phyloP scores from a whole-genome alignment of 352 stramenopile genomes.

The Phytophthora fragariae region DNA sequence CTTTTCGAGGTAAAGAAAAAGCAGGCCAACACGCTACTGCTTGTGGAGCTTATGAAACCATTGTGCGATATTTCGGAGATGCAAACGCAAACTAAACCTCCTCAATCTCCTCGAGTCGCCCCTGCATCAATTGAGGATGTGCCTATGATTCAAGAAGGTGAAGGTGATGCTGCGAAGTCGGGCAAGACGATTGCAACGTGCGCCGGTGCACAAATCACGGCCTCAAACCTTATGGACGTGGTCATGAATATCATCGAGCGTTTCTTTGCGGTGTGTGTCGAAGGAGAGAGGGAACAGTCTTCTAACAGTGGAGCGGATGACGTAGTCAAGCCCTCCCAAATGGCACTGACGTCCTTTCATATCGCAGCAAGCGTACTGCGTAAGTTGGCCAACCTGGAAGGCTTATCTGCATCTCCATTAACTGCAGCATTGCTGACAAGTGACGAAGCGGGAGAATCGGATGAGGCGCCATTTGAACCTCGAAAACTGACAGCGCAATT shows the following conservation, averaged over 20 bases:
- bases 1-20: conserved; percentile 85
- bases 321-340: conserved; percentile 44
- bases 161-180: conserved; percentile 8
- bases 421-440: conserved; percentile 67
- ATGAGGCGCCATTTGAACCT: conserved; percentile 52
- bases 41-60: conserved; percentile 70
- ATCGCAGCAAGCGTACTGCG: conserved; percentile 68
- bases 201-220: conserved; percentile 38
- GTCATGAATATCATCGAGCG: conserved; percentile 61
- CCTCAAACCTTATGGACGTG: conserved; percentile 58
- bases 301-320: neutral
- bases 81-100: conserved; percentile 9
- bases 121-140: conserved; percentile 36
- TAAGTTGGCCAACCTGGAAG: conserved; percentile 74
- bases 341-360: conserved; percentile 75
- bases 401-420: conserved; percentile 65
- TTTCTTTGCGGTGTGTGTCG: conserved; percentile 43
- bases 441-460: conserved; percentile 48
- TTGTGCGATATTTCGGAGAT: conserved; percentile 32
- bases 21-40: conserved; percentile 74
- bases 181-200: conserved; percentile 41
- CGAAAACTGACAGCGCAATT: conserved; percentile 65
- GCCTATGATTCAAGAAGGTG: conserved; percentile 35
- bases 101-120: neutral
- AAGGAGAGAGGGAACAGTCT: conserved; percentile 20